Percentiles rank a stretch among this genome's conserved stretches.
phyloP scores from a whole-genome alignment of 805 yeast species.

The Saccharomycopsis oosterbeekiorum region DNA sequence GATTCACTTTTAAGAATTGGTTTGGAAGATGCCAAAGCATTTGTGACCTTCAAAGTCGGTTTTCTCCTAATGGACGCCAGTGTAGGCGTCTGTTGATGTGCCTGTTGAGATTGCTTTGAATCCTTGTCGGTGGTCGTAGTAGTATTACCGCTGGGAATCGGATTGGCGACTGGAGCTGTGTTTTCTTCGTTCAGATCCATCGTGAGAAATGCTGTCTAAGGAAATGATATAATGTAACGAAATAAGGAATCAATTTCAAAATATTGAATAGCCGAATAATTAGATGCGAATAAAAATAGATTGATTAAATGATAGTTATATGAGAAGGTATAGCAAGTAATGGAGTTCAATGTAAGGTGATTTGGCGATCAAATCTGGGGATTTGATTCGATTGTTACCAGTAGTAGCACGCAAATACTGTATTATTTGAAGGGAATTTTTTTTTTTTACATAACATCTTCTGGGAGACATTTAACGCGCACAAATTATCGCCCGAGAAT shows the following conservation, averaged over 20 bases:
- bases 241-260: no score
- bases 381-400: background rate
- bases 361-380: background rate
- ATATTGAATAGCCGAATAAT: no score
- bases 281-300: no score
- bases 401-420: background rate
- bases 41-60: slow-evolving; percentile 16
- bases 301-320: no score
- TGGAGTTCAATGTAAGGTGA: background rate
- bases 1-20: slow-evolving; percentile 16
- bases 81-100: background rate
- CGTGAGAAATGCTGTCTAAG: background rate
- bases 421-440: background rate
- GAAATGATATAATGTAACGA: background rate
- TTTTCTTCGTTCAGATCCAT: background rate
- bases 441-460: background rate
- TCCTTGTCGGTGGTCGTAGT: background rate
- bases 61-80: background rate
- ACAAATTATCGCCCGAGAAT: background rate
- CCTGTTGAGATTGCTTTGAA: background rate
- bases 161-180: background rate
- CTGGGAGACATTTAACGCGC: background rate
- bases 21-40: slow-evolving; percentile 1
- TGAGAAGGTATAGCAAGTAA: no score
- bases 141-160: background rate